A percentile compares a stretch with the other conserved stretches of the same genome.
Conservation (phyloP, 345 rosid species). For the Lepidium africanum region DNA sequence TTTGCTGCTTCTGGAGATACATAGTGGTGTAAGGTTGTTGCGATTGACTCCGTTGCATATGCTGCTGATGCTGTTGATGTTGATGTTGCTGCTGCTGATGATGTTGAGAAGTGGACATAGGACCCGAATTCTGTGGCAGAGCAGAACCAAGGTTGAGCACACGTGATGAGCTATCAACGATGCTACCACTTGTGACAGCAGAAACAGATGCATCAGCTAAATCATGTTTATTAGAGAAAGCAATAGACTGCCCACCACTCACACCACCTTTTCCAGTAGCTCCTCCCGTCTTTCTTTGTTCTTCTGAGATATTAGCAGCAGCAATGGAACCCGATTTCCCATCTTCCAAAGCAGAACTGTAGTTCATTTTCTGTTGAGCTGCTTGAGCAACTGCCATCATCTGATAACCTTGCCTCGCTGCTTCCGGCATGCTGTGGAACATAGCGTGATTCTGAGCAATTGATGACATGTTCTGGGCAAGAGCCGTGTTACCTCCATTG, state of each 20-base stretch:
- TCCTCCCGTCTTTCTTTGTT: conserved; percentile 40
- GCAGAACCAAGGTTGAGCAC: conserved; percentile 51
- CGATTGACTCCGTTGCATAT: conserved; percentile 37
- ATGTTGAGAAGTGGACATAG: conserved; percentile 28
- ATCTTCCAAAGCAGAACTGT: conserved; percentile 51
- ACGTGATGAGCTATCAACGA: conserved; percentile 70
- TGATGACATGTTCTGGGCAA: conserved; percentile 64
- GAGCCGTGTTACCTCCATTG: conserved; percentile 45
- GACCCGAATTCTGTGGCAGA: conserved; percentile 39
- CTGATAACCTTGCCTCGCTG: conserved; percentile 54
- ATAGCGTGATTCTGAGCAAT: conserved; percentile 67
- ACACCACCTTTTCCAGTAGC: conserved; percentile 16
- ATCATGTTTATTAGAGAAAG: conserved; percentile 63
- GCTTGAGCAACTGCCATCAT: conserved; percentile 59
- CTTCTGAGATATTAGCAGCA: conserved; percentile 45
- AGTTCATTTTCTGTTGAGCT: conserved; percentile 72
- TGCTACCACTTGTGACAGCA: conserved; percentile 46
- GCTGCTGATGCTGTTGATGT: conserved; percentile 42
- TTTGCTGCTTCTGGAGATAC: conserved; percentile 62
- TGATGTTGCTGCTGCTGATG: conserved; percentile 54
- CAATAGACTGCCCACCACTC: conserved; percentile 65
- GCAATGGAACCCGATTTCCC: conserved; percentile 49
- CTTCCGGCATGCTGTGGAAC: conserved; percentile 70
- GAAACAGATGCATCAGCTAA: conserved; percentile 50
- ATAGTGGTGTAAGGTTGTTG: conserved; percentile 54